Base-by-base conservation (phyloP, 148 eudicot species). In the Rheum nobile region DNA sequence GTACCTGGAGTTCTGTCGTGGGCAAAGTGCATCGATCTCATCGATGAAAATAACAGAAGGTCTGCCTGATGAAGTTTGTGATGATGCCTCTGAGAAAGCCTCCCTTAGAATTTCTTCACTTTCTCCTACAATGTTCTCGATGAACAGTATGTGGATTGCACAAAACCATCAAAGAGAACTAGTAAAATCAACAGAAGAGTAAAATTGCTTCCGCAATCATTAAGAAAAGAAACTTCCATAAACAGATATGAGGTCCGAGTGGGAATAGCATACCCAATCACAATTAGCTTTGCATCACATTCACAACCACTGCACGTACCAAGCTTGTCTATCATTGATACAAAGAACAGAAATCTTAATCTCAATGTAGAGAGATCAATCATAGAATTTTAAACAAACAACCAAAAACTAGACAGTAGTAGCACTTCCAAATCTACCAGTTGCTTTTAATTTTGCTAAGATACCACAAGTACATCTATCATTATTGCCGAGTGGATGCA, bases 221-320 rank as follows among this genome's bases (percentile, higher is more conserved):
- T n/a, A n/a, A n/a, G n/a, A n/a, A n/a, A n/a, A n/a, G n/a, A n/a
- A n/a, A n/a, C n/a, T n/a, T n/a, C n/a, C n/a, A n/a, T n/a, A n/a
- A n/a, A n/a, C n/a, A n/a, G n/a, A n/a, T n/a, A n/a, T n/a, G n/a
- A n/a, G n/a, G n/a, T n/a, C n/a, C n/a, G n/a, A n/a, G n/a, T n/a
- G n/a, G n/a, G n/a, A n/a, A n/a, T n/a, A n/a, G n/a, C 67, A 69
- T 31, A 91, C 97, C 95, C 89, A 39, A 93, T 86, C 69, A 83
- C 83, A 19, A 74, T 88, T 73, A 93, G 85, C 77, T 83, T 89
- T 35, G 95, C 97, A 79, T 80, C 90, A 77, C 88, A 89, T 89
- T 93, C 97, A 46, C 79, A 83, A 89, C 97, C 71, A 93, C 95
- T 39, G 97, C 98, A 61, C 98, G 88, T 75, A 93, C 98, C 88